Conservation (phyloP, 306 rosid species). For the Prunus padus region DNA sequence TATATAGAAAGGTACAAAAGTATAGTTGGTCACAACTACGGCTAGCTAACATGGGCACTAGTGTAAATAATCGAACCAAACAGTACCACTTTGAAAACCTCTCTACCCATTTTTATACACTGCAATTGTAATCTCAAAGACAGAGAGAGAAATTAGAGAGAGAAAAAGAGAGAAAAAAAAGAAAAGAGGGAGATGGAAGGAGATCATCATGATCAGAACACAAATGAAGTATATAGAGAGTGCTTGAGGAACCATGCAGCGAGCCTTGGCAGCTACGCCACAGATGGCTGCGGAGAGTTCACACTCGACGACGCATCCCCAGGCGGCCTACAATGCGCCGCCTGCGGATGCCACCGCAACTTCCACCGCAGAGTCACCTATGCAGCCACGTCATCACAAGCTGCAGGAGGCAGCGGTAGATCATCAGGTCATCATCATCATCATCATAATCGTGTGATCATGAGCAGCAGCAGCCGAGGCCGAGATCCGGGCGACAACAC, state of each 20-base stretch:
- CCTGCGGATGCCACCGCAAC: conserved; percentile 87
- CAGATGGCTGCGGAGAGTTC: conserved; percentile 92
- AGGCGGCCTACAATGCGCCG: conserved; percentile 56
- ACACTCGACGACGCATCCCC: conserved; percentile 43
- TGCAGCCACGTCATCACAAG: not conserved
- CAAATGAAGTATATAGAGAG: conserved; percentile 55
- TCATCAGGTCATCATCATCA: not conserved
- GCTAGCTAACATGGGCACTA: conserved; percentile 5
- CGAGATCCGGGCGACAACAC: conserved; percentile 14
- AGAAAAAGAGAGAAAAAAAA: not conserved
- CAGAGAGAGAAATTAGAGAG: not conserved
- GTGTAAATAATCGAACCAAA: conserved; percentile 3
- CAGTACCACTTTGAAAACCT: conserved; percentile 16
- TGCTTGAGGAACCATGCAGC: conserved; percentile 93
- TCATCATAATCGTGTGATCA: not conserved
- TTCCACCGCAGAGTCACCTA: conserved; percentile 70
- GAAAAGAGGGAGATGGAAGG: conserved; percentile 24
- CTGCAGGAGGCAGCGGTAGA: conserved; percentile 12
- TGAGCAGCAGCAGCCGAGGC: conserved; percentile 27
- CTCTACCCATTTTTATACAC: conserved; percentile 3
- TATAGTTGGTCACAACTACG: not conserved
- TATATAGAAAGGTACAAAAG: not conserved
- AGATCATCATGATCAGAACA: conserved; percentile 17
- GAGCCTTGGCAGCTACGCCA: conserved; percentile 86
- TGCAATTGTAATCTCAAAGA: not conserved